Evolutionary conservation across 352 stramenopile genomes (phyloP).

Genomic region (Hyaloperonospora brassicae): DNA sequence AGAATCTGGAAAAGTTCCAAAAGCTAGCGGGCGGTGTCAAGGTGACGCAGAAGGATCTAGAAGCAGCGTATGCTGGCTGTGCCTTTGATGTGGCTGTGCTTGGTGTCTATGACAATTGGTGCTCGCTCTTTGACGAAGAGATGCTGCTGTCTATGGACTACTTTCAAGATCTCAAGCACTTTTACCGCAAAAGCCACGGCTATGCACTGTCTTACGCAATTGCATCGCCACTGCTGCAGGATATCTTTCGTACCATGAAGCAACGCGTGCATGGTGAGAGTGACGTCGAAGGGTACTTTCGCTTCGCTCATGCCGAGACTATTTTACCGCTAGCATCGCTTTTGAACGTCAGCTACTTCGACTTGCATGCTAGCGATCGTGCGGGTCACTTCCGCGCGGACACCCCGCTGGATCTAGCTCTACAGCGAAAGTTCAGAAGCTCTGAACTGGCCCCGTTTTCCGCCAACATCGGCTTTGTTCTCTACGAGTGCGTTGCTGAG

Average conservation of each 20-base stretch:
- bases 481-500: constrained; percentile 48
- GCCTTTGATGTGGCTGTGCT: constrained; percentile 70
- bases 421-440: constrained; percentile 47
- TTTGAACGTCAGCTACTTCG: constrained; percentile 65
- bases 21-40: constrained; percentile 12
- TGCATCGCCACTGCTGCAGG: constrained; percentile 56
- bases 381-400: constrained; percentile 56
- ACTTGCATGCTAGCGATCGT: constrained; percentile 42
- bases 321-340: constrained; percentile 68
- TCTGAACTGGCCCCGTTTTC: constrained; percentile 58
- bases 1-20: constrained; percentile 46
- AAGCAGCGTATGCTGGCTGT: constrained; percentile 70
- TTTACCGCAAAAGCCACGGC: constrained; percentile 79
- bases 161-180: constrained; percentile 81
- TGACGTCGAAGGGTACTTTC: constrained; percentile 54
- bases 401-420: constrained; percentile 43
- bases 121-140: constrained; percentile 50
- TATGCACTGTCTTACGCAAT: constrained; percentile 67
- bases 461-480: constrained; percentile 76
- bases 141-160: constrained; percentile 79
- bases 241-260: constrained; percentile 55
- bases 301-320: constrained; percentile 81
- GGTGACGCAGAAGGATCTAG: constrained; percentile 48
- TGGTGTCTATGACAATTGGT: constrained; percentile 49
- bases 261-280: constrained; percentile 27